Evolutionary conservation across 2,329 filamentous ascomycete species (phyloP), one percentile per base, ranked within the genome.

Genomic region (Arthrinium phaeospermum): DNA sequence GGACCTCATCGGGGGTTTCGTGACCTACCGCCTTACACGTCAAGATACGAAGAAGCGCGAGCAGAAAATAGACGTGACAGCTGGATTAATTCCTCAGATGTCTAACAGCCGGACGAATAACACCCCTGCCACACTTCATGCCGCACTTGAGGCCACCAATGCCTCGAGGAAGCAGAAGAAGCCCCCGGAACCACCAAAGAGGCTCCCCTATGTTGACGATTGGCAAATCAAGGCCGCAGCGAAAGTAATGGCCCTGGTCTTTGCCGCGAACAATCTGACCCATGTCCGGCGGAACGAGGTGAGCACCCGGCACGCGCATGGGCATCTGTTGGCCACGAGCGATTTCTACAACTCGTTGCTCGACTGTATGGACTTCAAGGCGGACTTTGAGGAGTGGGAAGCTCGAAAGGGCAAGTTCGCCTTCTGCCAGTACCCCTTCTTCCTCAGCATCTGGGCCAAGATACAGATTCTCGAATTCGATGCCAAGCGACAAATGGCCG

Each of bases 401-500:
- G 88, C 90, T 5, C 92, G 89, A 75, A 88, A 88, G 70, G 87
- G 88, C 27, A 94, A 91, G 75, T 98, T 98, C 79, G 90, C 93
- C 0, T 97, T 98, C 79, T 98, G 95, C 79, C 94, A 97, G 79
- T 97, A 97, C 78, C 94, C 95, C 0, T 97, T 98, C 78, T 91
- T 98, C 76, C 86, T 98, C 53, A 97, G 94, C 74, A 95, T 98
- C 75, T 95, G 94, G 86, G 93, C 95, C 41, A 98, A 98, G 82
- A 97, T 96, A 72, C 92, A 92, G 75, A 96, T 98, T 67, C 86
- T 98, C 77, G 94, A 98, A 79, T 90, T 97, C 78, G 95, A 98
- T 81, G 94, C 94, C 10, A 90, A 92, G 74, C 90, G 95, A 10
- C 94, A 98, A 81, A 98, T 98, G 95, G 92, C 94, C 78, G 91